These are phyloP conservation scores for Colletotrichum theobromicola DNA, from an alignment of 2,329 filamentous ascomycete species.

Conservation along the genomic window DNA sequence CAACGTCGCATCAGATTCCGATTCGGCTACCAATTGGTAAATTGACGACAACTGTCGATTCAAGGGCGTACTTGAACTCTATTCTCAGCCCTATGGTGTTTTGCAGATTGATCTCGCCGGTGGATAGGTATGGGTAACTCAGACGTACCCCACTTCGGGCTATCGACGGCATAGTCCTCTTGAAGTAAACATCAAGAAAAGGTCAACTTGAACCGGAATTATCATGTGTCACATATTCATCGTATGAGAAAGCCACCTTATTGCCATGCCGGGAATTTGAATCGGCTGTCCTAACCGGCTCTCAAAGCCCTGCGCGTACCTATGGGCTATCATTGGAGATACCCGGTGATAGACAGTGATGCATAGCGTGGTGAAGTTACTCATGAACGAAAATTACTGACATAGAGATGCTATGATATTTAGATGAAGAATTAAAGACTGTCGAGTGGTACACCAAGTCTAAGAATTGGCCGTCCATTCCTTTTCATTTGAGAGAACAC, in stretches of 20 bases:
- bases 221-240: background rate
- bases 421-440: background rate
- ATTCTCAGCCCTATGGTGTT: background rate
- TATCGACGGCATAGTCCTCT: background rate
- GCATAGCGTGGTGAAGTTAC: background rate
- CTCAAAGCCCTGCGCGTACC: background rate
- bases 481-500: background rate
- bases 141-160: background rate
- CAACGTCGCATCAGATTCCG: background rate
- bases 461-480: background rate
- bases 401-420: background rate
- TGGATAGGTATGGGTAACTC: background rate
- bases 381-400: background rate
- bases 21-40: background rate
- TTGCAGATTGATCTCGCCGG: background rate
- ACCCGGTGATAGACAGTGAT: background rate
- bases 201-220: background rate
- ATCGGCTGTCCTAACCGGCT: background rate
- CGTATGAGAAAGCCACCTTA: background rate
- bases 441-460: background rate
- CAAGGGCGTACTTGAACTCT: background rate
- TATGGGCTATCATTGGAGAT: background rate
- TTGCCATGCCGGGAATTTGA: background rate
- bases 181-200: background rate
- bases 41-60: background rate